Evolutionary conservation across 352 stramenopile genomes (phyloP).

Genomic region (Phytophthora agathidicida): DNA sequence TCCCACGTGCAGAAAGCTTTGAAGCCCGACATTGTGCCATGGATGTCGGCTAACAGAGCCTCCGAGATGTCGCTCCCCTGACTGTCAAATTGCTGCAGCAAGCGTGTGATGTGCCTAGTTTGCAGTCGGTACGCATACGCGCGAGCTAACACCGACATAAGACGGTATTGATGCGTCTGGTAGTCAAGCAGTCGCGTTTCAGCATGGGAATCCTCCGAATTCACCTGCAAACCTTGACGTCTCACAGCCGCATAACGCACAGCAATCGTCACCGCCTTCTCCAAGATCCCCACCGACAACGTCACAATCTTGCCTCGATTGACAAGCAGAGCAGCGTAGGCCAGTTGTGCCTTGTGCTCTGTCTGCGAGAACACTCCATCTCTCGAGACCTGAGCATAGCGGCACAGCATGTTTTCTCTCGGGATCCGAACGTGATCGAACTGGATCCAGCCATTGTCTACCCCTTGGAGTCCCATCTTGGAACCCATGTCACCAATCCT

Average conservation of each 20-base stretch:
- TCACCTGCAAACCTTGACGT: slow-evolving; percentile 81
- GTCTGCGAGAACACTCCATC: slow-evolving; percentile 68
- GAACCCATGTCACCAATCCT: slow-evolving; percentile 70
- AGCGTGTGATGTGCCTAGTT: slow-evolving; percentile 79
- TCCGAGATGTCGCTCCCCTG: slow-evolving; percentile 71
- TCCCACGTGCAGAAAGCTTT: slow-evolving; percentile 95
- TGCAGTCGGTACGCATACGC: slow-evolving; percentile 94
- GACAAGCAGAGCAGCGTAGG: slow-evolving; percentile 76
- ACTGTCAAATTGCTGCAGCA: slow-evolving; percentile 88
- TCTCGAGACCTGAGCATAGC: slow-evolving; percentile 67
- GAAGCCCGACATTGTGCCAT: slow-evolving; percentile 93
- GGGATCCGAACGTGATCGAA: slow-evolving; percentile 81
- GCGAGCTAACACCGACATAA: slow-evolving; percentile 91
- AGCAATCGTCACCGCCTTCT: slow-evolving; percentile 92
- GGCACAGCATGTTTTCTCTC: slow-evolving; percentile 77
- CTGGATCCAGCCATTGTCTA: slow-evolving; percentile 84
- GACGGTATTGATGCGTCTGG: slow-evolving; percentile 93
- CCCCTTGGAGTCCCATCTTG: slow-evolving; percentile 76
- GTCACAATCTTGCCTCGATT: slow-evolving; percentile 83
- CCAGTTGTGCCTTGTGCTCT: slow-evolving; percentile 64
- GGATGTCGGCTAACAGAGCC: slow-evolving; percentile 89
- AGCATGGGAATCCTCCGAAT: slow-evolving; percentile 46
- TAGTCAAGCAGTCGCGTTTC: slow-evolving; percentile 95
- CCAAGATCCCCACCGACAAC: slow-evolving; percentile 77
- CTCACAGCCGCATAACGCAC: slow-evolving; percentile 94